Percentiles rank a stretch among this genome's conserved stretches.
Conservation (phyloP, 768 basidiomycete species). For the Holtermanniella nyarrowii region DNA sequence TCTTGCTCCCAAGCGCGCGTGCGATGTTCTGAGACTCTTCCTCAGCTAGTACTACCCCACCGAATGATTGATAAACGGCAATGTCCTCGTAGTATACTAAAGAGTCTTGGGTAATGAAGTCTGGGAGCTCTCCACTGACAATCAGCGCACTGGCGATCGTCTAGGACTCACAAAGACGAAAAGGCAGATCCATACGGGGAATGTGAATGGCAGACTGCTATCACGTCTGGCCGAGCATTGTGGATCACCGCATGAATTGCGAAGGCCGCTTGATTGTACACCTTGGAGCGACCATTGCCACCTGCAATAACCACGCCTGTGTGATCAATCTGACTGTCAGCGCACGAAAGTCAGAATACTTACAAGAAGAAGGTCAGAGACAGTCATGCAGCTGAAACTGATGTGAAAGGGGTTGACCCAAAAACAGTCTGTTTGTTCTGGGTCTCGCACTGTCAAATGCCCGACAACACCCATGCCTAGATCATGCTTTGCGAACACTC, state of each 20-base stretch:
- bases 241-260: conserved; percentile 47
- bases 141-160: conserved; percentile 6
- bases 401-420: conserved; percentile 39
- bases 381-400: conserved; percentile 47
- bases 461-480: conserved; percentile 12
- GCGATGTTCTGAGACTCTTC: conserved; percentile 48
- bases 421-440: conserved; percentile 16
- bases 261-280: conserved; percentile 43
- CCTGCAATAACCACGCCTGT: conserved; percentile 38
- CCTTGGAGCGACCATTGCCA: conserved; percentile 18
- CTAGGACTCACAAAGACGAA: conserved; percentile 43
- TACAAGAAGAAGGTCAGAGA: conserved; percentile 46
- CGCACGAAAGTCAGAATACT: background rate
- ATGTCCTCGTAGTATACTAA: conserved; percentile 18
- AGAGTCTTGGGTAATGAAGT: conserved; percentile 20
- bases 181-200: conserved; percentile 49
- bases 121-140: conserved; percentile 8
- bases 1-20: conserved; percentile 19
- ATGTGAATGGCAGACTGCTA: conserved; percentile 48
- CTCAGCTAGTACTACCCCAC: conserved; percentile 47
- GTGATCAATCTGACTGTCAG: conserved; percentile 32
- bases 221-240: conserved; percentile 47
- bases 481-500: background rate
- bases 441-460: conserved; percentile 20
- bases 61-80: conserved; percentile 45